A percentile compares a stretch with the other conserved stretches of the same genome.
These are phyloP conservation scores for Kalmusia sp. DNA, from an alignment of 2,329 filamentous ascomycete genomes.

Conservation along the genomic window DNA sequence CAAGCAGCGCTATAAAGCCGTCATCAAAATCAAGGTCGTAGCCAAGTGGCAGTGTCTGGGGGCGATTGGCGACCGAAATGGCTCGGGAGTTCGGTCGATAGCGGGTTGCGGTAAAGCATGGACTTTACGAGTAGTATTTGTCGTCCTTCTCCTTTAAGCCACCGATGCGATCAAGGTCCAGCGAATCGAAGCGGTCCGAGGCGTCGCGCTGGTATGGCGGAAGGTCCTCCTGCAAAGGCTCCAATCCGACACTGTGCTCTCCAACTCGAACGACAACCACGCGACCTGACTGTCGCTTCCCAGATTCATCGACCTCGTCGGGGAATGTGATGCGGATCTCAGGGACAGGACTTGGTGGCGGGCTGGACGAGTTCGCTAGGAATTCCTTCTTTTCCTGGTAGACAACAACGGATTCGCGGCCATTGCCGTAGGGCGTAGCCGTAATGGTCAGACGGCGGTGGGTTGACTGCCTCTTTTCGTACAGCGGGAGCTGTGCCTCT, in stretches of 20 bases:
- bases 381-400: slow-evolving; percentile 82
- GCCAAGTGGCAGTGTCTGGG: slow-evolving; percentile 39
- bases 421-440: slow-evolving; percentile 48
- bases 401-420: slow-evolving; percentile 74
- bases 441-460: slow-evolving; percentile 66
- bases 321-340: slow-evolving; percentile 99
- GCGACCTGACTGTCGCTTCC: slow-evolving; percentile 81
- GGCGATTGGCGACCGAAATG: slow-evolving; percentile 14
- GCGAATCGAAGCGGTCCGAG: slow-evolving; percentile 82
- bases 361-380: slow-evolving; percentile 75
- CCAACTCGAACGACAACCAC: slow-evolving; percentile 92
- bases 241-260: slow-evolving; percentile 86
- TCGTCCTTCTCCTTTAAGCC: slow-evolving; percentile 91
- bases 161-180: slow-evolving; percentile 94
- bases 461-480: slow-evolving; percentile 65
- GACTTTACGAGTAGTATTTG: slow-evolving; percentile 42
- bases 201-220: slow-evolving; percentile 89
- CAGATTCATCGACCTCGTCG: slow-evolving; percentile 85
- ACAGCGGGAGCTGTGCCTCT: slow-evolving; percentile 66
- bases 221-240: slow-evolving; percentile 80
- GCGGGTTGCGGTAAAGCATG: not conserved
- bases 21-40: slow-evolving; percentile 47
- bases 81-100: slow-evolving; percentile 18
- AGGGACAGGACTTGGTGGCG: slow-evolving; percentile 81
- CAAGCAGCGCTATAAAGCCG: slow-evolving; percentile 32